These are phyloP conservation scores for Puccinia polysora DNA, from an alignment of 1,284 basidiomycete species.

Conservation along the genomic window DNA sequence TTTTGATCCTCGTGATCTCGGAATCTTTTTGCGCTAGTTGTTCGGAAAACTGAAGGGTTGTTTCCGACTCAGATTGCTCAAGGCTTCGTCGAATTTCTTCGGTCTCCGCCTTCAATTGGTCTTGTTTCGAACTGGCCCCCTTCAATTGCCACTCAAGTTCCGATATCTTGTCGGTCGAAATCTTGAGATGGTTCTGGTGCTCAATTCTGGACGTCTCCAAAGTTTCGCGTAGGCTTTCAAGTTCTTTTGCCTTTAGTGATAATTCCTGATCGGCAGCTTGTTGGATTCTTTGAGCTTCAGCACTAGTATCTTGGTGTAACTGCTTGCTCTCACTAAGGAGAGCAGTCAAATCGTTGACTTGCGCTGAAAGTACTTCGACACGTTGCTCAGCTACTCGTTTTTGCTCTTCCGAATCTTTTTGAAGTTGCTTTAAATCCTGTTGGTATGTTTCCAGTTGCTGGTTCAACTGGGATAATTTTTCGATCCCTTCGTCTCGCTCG, in stretches of 20 bases:
- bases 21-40: neutral
- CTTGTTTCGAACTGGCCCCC: neutral
- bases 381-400: neutral
- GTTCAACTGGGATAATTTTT: conserved; percentile 20
- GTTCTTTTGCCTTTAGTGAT: conserved; percentile 10
- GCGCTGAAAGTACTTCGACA: conserved; percentile 4
- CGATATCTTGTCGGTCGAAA: neutral
- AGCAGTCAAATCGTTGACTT: conserved; percentile 14
- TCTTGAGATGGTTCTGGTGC: conserved; percentile 8
- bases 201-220: neutral
- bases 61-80: neutral
- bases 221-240: conserved; percentile 5
- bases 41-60: neutral
- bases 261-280: conserved; percentile 11
- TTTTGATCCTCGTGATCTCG: neutral
- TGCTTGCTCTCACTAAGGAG: conserved; percentile 26
- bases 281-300: conserved; percentile 8
- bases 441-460: conserved; percentile 14
- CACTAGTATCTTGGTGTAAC: neutral
- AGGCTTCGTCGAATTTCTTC: neutral
- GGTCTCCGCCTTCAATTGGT: neutral
- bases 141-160: conserved; percentile 13
- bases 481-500: conserved; percentile 17
- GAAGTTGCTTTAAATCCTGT: conserved; percentile 9
- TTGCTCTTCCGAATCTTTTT: conserved; percentile 26